These are phyloP conservation scores for Fraxinus americana DNA, from an alignment of 257 asterid genomes.

Conservation along the genomic window DNA sequence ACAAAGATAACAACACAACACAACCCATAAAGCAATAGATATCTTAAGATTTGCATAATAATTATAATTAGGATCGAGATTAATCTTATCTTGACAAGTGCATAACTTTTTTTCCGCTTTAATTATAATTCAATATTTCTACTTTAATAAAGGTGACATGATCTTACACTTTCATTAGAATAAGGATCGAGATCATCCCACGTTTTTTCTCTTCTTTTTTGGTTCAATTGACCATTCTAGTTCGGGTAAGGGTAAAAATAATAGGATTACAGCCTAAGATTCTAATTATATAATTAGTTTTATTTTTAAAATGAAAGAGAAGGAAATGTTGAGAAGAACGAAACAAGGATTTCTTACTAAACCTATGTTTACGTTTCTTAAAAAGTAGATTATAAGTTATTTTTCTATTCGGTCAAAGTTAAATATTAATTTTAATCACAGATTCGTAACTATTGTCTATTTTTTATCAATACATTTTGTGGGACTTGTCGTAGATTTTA, in stretches of 20 bases:
- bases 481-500: too few relatives aligned
- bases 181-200: constrained; percentile 11
- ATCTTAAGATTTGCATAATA: neutral
- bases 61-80: constrained; percentile 5
- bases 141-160: constrained; percentile 39
- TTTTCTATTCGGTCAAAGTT: too few relatives aligned
- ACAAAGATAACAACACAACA: constrained; percentile 10
- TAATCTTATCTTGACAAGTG: constrained; percentile 28
- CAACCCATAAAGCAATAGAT: neutral
- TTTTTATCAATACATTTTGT: too few relatives aligned
- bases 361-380: too few relatives aligned
- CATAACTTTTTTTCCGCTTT: constrained; percentile 12
- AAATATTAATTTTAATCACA: too few relatives aligned
- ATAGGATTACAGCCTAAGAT: neutral
- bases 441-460: too few relatives aligned
- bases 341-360: too few relatives aligned
- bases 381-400: too few relatives aligned
- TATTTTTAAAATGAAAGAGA: too few relatives aligned
- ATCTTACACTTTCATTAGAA: constrained; percentile 28
- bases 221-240: neutral
- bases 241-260: neutral
- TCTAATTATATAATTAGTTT: too few relatives aligned
- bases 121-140: neutral
- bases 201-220: neutral
- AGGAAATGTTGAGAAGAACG: too few relatives aligned